Conservation (phyloP, 2,329 filamentous ascomycete species). For the Fusarium floridanum region DNA sequence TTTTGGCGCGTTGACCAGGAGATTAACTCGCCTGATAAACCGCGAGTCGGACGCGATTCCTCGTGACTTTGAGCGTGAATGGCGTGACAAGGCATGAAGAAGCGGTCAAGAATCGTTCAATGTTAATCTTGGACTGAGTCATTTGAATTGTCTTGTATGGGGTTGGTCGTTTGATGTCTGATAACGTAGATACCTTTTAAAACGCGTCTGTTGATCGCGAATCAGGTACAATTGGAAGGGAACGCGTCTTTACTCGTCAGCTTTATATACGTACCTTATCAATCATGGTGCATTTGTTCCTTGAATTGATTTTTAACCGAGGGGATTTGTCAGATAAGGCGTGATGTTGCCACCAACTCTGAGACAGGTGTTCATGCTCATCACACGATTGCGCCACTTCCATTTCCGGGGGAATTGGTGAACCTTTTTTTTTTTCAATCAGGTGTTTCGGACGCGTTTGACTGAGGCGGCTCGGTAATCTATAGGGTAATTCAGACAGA, state of each 20-base stretch:
- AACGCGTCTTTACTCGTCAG: not conserved
- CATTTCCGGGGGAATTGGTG: not conserved
- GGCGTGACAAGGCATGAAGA: slow-evolving; percentile 19
- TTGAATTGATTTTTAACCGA: not conserved
- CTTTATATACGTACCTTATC: not conserved
- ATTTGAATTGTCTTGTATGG: not conserved
- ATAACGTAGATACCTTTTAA: not conserved
- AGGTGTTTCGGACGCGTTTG: not conserved
- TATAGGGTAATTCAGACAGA: not conserved
- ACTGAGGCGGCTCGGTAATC: not conserved
- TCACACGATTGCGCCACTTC: not conserved
- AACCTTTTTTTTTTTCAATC: not conserved
- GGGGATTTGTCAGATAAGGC: not conserved
- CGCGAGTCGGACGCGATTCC: slow-evolving; percentile 35
- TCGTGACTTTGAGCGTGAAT: slow-evolving; percentile 39
- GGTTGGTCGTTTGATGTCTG: not conserved
- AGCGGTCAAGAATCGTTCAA: slow-evolving; percentile 19
- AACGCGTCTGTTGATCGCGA: not conserved
- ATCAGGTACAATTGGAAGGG: not conserved
- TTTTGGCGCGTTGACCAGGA: slow-evolving; percentile 10
- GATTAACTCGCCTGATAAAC: slow-evolving; percentile 5
- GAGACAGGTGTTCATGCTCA: not conserved
- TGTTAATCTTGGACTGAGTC: not conserved
- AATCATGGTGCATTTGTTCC: not conserved
- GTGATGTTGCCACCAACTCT: not conserved